Percentiles rank a stretch among this genome's conserved stretches.
These are phyloP conservation scores for Cucumis variabilis DNA, from an alignment of 331 rosid species.

Conservation along the genomic window DNA sequence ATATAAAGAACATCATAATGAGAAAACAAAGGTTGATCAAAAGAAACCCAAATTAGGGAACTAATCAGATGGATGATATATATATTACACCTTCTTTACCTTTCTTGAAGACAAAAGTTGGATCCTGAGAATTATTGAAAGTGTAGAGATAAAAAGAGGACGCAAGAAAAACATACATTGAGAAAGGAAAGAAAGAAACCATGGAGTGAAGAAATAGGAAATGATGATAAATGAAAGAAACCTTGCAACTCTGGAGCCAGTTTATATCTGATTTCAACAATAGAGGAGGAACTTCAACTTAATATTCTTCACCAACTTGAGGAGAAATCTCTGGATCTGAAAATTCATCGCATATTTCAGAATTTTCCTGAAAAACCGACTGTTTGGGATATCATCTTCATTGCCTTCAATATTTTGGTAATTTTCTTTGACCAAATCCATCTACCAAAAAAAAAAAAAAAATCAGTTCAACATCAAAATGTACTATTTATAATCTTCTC, in stretches of 20 bases:
- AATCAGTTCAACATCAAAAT: conserved; percentile 11
- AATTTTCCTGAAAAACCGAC: conserved; percentile 54
- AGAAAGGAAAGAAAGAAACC: not conserved
- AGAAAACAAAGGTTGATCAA: not conserved
- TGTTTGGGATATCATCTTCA: conserved; percentile 53
- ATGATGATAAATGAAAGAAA: no score
- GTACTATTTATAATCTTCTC: not conserved
- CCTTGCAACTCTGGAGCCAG: conserved; percentile 37
- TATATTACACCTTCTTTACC: not conserved
- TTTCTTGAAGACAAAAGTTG: not conserved
- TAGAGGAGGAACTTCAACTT: conserved; percentile 67
- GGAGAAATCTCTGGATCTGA: conserved; percentile 74
- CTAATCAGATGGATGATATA: not conserved
- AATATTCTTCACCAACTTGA: conserved; percentile 78
- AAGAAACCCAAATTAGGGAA: not conserved
- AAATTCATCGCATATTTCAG: conserved; percentile 54
- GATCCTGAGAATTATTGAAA: no score
- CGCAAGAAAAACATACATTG: not conserved
- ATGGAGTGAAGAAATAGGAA: conserved; percentile 27
- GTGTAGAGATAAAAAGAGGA: not conserved
- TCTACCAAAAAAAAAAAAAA: conserved; percentile 53
- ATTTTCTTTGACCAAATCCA: conserved; percentile 51
- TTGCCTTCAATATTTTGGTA: conserved; percentile 35
- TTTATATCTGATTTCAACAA: conserved; percentile 46
- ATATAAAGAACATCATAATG: not conserved